Conservation (phyloP, 345 rosid species). For the Raphanus raphanistrum region DNA sequence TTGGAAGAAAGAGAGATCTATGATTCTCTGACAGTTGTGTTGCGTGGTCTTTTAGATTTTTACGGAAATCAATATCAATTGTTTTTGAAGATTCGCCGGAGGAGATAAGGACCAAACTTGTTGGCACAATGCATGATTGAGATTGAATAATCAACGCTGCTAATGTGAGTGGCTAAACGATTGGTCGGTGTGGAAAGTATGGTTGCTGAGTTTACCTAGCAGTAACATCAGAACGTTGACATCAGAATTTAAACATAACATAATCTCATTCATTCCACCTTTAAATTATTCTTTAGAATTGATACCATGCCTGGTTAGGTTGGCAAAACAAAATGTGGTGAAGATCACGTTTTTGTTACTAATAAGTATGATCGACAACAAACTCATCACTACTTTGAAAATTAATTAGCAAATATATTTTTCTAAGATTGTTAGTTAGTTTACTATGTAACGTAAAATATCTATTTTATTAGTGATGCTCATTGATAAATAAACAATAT, state of each 20-base stretch:
- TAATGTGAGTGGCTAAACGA: slow-evolving; percentile 1
- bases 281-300: not conserved
- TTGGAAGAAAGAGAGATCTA: not conserved
- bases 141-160: not conserved
- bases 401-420: no score
- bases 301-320: not conserved
- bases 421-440: not conserved
- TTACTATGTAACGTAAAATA: not conserved
- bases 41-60: slow-evolving; percentile 32
- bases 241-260: not conserved
- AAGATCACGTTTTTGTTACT: slow-evolving; percentile 2
- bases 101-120: slow-evolving; percentile 11
- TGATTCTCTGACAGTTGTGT: slow-evolving; percentile 32
- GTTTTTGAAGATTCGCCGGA: slow-evolving; percentile 30
- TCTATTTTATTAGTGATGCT: not conserved
- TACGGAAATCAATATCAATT: slow-evolving; percentile 13
- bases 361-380: not conserved
- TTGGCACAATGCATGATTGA: slow-evolving; percentile 33
- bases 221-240: slow-evolving; percentile 5
- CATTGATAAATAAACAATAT: not conserved
- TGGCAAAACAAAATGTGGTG: slow-evolving; percentile 1
- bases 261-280: not conserved
- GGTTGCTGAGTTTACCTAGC: not conserved
- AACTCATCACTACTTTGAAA: not conserved
- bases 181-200: slow-evolving; percentile 9